Evolutionary conservation across 768 basidiomycete species (phyloP).

Genomic region (Gelatoporia subvermispora): DNA sequence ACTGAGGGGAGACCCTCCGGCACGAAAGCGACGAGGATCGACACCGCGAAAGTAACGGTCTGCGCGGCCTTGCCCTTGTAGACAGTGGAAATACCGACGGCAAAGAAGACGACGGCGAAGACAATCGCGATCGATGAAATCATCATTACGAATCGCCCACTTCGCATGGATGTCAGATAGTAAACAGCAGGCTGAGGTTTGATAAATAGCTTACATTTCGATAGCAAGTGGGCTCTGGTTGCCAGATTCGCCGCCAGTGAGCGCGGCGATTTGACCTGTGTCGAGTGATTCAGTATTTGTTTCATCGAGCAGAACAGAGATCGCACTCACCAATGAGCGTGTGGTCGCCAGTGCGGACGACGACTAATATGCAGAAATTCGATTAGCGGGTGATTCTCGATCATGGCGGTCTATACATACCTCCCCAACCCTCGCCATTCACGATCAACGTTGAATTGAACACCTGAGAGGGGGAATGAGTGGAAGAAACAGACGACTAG

Average conservation of each 20-base stretch:
- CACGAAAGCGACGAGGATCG: conserved; percentile 57
- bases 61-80: conserved; percentile 57
- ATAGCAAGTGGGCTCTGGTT: conserved; percentile 60
- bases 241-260: conserved; percentile 60
- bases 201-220: conserved; percentile 47
- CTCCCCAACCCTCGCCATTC: conserved; percentile 68
- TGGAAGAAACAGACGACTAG: conserved; percentile 1
- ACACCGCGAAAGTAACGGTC: conserved; percentile 60
- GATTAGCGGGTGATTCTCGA: not conserved
- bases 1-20: conserved; percentile 63
- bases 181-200: conserved; percentile 3
- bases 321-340: conserved; percentile 50
- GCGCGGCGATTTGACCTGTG: conserved; percentile 60
- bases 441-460: conserved; percentile 68
- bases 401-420: conserved; percentile 29
- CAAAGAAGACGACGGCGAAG: conserved; percentile 61
- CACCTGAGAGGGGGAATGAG: conserved; percentile 34
- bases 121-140: conserved; percentile 58
- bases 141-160: conserved; percentile 56
- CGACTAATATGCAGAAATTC: conserved; percentile 42
- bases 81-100: conserved; percentile 59
- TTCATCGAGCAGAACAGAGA: not conserved
- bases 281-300: conserved; percentile 5
- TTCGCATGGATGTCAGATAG: conserved; percentile 16
- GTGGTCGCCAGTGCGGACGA: conserved; percentile 61